A percentile compares a stretch with the other conserved stretches of the same genome.
Conservation (phyloP, 164 flowering plant genomes). For the Cinnamomum chago region DNA sequence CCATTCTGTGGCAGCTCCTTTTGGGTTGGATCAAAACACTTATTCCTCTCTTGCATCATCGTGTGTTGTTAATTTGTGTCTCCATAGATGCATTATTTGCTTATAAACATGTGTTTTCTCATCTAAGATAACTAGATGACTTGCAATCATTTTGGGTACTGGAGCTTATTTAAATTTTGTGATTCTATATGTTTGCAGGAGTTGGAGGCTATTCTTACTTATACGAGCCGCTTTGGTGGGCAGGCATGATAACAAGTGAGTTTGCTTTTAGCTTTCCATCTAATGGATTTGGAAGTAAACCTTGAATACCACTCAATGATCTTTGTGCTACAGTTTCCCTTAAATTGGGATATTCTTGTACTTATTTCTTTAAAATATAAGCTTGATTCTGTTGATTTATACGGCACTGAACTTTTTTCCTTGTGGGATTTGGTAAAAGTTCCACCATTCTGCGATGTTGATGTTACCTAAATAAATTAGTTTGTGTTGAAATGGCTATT, state of each 20-base stretch:
- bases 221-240: constrained; percentile 95
- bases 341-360: neutral
- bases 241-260: constrained; percentile 93
- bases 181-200: constrained; percentile 34
- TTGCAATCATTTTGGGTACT: neutral
- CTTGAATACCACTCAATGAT: neutral
- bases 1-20: no score
- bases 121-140: neutral
- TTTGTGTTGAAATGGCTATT: no score
- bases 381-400: neutral
- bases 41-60: no score
- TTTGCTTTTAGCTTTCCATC: constrained; percentile 6
- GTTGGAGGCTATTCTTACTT: constrained; percentile 86
- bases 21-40: no score
- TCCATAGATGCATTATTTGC: neutral
- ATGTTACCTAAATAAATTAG: no score
- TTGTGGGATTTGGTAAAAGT: neutral
- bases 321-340: neutral
- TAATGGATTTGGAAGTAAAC: neutral
- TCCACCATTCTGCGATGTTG: neutral
- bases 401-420: neutral
- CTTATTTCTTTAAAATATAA: no score
- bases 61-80: neutral
- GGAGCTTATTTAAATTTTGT: neutral
- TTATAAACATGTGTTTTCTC: neutral